phyloP scores from a whole-genome alignment of 2,329 filamentous ascomycete genomes.

The Cladosporium velox region DNA sequence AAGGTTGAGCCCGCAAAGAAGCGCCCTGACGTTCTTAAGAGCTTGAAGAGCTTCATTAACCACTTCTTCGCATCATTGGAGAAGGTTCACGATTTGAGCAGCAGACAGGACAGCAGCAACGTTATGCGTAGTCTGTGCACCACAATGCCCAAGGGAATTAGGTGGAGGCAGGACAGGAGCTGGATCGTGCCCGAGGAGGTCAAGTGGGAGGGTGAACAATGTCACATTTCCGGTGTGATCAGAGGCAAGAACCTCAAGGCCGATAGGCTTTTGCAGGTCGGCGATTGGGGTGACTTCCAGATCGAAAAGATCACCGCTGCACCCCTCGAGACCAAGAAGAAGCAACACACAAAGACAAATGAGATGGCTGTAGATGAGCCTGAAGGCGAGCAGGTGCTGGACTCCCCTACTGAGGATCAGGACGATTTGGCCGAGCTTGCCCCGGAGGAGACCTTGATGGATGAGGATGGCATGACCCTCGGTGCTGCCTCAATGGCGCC shows the following conservation, averaged over 20 bases:
- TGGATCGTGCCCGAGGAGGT: constrained; percentile 92
- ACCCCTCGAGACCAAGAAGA: constrained; percentile 61
- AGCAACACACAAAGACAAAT: constrained; percentile 48
- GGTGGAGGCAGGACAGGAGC: constrained; percentile 91
- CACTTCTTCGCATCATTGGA: constrained; percentile 94
- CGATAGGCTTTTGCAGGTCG: constrained; percentile 85
- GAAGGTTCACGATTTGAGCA: constrained; percentile 86
- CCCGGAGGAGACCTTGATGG: constrained; percentile 81
- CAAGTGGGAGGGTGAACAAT: constrained; percentile 62
- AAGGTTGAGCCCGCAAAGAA: constrained; percentile 78
- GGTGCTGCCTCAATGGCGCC: constrained; percentile 53
- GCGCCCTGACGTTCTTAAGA: constrained; percentile 72
- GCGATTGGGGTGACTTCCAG: constrained; percentile 92
- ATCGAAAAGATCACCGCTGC: constrained; percentile 84
- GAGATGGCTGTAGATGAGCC: constrained; percentile 69
- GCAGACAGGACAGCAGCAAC: constrained; percentile 86
- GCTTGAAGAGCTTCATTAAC: constrained; percentile 86
- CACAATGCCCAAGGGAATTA: constrained; percentile 87
- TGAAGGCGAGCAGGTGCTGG: constrained; percentile 61
- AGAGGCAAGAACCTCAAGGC: constrained; percentile 85
- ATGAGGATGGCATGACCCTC: constrained; percentile 52
- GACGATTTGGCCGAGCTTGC: constrained; percentile 83
- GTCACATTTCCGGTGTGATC: constrained; percentile 74
- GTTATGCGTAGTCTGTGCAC: constrained; percentile 88
- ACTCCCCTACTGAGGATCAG: constrained; percentile 72